Evolutionary conservation across 345 rosid species (phyloP).

Genomic region (Ceriops zippeliana): DNA sequence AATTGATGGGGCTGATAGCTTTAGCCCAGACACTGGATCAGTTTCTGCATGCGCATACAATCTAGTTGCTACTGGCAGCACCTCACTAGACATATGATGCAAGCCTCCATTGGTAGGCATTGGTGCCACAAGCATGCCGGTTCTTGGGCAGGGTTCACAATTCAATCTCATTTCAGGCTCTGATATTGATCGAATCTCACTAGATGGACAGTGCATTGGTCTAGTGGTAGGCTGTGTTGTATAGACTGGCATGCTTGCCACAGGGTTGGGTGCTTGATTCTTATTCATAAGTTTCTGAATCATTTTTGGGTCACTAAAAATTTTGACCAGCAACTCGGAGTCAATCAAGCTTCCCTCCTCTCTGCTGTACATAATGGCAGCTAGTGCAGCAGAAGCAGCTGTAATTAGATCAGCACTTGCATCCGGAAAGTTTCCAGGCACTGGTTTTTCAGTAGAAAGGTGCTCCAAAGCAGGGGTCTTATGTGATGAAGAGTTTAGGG

Average conservation of each 20-base stretch:
- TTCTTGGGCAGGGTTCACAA: neutral
- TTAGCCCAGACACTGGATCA: constrained; percentile 6
- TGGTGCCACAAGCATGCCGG: constrained; percentile 1
- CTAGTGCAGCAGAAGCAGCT: constrained; percentile 43
- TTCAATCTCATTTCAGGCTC: constrained; percentile 14
- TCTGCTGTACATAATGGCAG: constrained; percentile 33
- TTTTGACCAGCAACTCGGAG: constrained; percentile 47
- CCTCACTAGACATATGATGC: constrained; percentile 12
- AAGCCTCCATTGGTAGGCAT: constrained; percentile 7
- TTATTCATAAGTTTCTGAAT: constrained; percentile 34
- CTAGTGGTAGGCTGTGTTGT: constrained; percentile 12
- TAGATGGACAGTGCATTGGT: constrained; percentile 11
- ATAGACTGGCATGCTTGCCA: neutral
- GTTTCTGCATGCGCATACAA: constrained; percentile 1
- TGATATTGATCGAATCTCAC: constrained; percentile 5
- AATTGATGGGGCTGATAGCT: constrained; percentile 22
- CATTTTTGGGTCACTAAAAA: constrained; percentile 50
- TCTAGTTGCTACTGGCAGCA: constrained; percentile 12
- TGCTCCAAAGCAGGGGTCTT: constrained; percentile 4
- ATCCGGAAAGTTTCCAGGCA: constrained; percentile 10
- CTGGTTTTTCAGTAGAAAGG: constrained; percentile 6
- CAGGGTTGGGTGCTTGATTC: constrained; percentile 15
- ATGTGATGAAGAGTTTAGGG: constrained; percentile 5
- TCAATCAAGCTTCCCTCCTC: constrained; percentile 48
- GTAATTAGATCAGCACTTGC: constrained; percentile 25